Percentiles rank a stretch among this genome's conserved stretches.
Evolutionary conservation across 306 rosid genomes (phyloP).

Genomic region (Prunus padus): DNA sequence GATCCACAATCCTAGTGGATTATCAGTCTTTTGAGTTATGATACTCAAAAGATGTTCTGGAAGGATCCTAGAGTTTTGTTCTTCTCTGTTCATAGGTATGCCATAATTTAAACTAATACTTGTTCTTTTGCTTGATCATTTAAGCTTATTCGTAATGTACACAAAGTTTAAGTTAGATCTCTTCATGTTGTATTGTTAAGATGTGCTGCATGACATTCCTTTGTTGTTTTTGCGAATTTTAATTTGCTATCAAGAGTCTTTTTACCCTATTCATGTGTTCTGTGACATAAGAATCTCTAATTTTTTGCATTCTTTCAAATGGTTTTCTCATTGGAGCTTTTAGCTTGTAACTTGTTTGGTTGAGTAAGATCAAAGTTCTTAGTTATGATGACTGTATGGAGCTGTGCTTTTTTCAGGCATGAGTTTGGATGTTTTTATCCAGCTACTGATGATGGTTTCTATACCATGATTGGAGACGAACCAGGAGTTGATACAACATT

Average conservation of each 20-base stretch:
- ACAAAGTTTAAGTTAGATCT: not conserved
- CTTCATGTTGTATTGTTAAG: not conserved
- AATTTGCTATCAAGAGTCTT: not conserved
- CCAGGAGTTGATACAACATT: slow-evolving; percentile 73
- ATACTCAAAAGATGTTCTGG: slow-evolving; percentile 91
- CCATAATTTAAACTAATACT: not conserved
- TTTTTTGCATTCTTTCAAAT: slow-evolving; percentile 5
- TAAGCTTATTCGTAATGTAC: not conserved
- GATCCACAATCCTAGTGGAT: too few relatives aligned
- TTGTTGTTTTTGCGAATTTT: not conserved
- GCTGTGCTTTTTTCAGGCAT: slow-evolving; percentile 59
- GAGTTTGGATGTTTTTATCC: slow-evolving; percentile 91
- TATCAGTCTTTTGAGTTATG: slow-evolving; percentile 58
- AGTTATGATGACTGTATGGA: slow-evolving; percentile 14
- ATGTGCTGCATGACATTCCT: not conserved
- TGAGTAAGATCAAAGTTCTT: slow-evolving; percentile 21
- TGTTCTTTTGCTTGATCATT: slow-evolving; percentile 3
- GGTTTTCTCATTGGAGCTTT: slow-evolving; percentile 1
- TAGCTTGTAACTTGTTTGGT: slow-evolving; percentile 4
- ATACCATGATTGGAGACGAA: slow-evolving; percentile 78
- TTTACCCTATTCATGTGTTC: not conserved
- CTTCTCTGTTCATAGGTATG: slow-evolving; percentile 95
- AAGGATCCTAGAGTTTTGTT: slow-evolving; percentile 77
- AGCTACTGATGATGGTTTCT: slow-evolving; percentile 62
- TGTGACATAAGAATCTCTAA: not conserved